Base-by-base conservation (phyloP, 2,329 filamentous ascomycete genomes). In the Claviceps maximensis region DNA sequence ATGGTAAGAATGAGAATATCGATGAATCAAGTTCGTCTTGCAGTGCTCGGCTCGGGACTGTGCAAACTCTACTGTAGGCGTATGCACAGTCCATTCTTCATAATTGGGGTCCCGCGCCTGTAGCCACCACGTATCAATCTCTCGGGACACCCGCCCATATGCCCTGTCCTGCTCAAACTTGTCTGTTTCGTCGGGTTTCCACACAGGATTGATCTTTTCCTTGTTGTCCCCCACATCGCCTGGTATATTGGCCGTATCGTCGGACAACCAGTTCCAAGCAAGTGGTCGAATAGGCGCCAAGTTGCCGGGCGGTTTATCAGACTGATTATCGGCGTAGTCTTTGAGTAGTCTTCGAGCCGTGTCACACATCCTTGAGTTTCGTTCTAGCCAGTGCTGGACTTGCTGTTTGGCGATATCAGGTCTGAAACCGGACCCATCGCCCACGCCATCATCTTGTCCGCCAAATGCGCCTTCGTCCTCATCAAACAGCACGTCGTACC, bases 71-170 rank as follows among this genome's bases (percentile, higher is more conserved):
- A 82, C 75, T 2, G 77, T 75, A 3, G 79, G 79, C 77, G 83
- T 82, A 1, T 70, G 70, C 0, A 79, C 71, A 31, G 75, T 72
- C 75, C 78, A 81, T 23, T 76, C 74, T 42, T 79, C 77, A 55
- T 77, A 77, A 59, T 83, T 83, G 2, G 76, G 76, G 55, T 83
- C 78, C 42, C 79, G 73, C 44, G 77, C 77, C 48, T 73, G 74
- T 46, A 79, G 71, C 80, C 81, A 84, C 81, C 81, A 84, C 2
- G 73, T 74, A 61, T 84, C 81, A 50, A 84, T 76, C 62, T 84
- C 81, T 56, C 79, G 71, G 1, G 81, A 84, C 0, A 84, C 80
- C 40, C 78, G 74, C 1, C 78, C 78, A 57, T 83, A 83, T 10
- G 70, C 67, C 31, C 70, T 71, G 60, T 84, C 79, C 60, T 82